Percentiles rank a stretch among this genome's conserved stretches.
Conservation (phyloP, 2,329 filamentous ascomycete species). For the Colletotrichum plurivorum region DNA sequence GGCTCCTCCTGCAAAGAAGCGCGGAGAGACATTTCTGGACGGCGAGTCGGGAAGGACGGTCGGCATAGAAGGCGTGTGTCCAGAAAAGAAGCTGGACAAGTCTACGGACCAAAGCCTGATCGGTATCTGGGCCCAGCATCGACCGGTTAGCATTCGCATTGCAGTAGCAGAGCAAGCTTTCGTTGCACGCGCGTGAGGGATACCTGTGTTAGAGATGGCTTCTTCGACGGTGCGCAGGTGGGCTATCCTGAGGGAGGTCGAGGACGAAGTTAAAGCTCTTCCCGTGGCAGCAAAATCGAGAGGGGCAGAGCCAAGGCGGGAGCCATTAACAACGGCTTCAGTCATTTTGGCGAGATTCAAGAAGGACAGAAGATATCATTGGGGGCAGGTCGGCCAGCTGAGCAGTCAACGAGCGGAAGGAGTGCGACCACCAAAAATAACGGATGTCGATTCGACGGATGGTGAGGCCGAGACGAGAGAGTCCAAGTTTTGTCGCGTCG, state of each 20-base stretch:
- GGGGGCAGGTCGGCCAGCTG: constrained; percentile 34
- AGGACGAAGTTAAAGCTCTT: constrained; percentile 72
- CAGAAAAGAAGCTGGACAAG: constrained; percentile 84
- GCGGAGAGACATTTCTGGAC: constrained; percentile 84
- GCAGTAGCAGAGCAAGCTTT: too few relatives aligned
- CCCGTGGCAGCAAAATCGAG: constrained; percentile 66
- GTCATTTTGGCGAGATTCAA: constrained; percentile 59
- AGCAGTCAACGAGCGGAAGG: constrained; percentile 28
- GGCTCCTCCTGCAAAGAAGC: constrained; percentile 69
- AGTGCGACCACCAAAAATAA: neutral
- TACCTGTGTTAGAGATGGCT: constrained; percentile 69
- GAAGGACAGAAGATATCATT: constrained; percentile 36
- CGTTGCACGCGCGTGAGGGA: too few relatives aligned
- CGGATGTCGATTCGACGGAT: constrained; percentile 6
- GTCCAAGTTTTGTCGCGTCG: too few relatives aligned
- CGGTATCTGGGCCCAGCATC: constrained; percentile 55
- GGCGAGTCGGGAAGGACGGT: constrained; percentile 85
- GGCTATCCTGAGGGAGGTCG: constrained; percentile 68
- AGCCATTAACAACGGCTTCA: constrained; percentile 59
- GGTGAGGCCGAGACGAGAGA: neutral
- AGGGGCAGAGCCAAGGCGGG: constrained; percentile 50
- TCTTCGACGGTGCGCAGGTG: constrained; percentile 71
- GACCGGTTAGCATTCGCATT: constrained; percentile 26
- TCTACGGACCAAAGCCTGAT: constrained; percentile 62
- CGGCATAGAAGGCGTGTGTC: constrained; percentile 89